These are phyloP conservation scores for Tilletia caries DNA, from an alignment of 1,284 basidiomycete genomes.

Conservation along the genomic window DNA sequence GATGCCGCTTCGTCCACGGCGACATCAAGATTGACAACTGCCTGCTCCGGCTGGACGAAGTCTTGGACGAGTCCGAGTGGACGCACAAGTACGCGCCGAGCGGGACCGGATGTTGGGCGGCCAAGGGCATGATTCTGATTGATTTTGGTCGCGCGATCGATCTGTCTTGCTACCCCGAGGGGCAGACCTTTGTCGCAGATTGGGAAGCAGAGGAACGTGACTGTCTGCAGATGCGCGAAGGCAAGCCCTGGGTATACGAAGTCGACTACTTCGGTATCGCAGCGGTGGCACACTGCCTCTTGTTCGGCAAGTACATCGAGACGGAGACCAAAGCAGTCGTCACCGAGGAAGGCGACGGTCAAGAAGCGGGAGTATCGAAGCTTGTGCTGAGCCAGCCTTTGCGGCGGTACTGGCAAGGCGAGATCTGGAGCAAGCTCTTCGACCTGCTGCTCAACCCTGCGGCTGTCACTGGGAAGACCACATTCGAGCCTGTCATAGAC, in stretches of 20 bases:
- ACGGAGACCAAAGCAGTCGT: too few relatives aligned
- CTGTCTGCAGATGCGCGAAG: constrained; percentile 82
- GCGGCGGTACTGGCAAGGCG: constrained; percentile 92
- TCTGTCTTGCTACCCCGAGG: constrained; percentile 66
- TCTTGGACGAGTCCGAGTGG: constrained; percentile 68
- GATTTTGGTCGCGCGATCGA: constrained; percentile 96
- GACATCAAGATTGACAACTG: constrained; percentile 99
- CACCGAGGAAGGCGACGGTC: constrained; percentile 46
- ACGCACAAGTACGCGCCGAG: constrained; percentile 69
- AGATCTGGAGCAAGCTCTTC: constrained; percentile 80
- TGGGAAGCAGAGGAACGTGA: constrained; percentile 79
- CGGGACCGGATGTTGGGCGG: constrained; percentile 77
- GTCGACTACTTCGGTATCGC: constrained; percentile 94
- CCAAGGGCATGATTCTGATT: constrained; percentile 85
- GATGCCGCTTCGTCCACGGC: constrained; percentile 82
- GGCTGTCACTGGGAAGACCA: background rate
- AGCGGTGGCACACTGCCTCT: constrained; percentile 86
- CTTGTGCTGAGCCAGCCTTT: constrained; percentile 62
- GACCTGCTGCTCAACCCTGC: constrained; percentile 72
- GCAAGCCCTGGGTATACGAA: constrained; percentile 83
- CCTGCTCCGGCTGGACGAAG: constrained; percentile 77
- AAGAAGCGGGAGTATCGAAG: constrained; percentile 56
- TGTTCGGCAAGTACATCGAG: constrained; percentile 83
- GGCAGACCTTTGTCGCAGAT: constrained; percentile 78
- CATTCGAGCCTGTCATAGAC: constrained; percentile 63